Conservation (phyloP, 2,329 filamentous ascomycete species). For the Stromatinia cepivora region DNA sequence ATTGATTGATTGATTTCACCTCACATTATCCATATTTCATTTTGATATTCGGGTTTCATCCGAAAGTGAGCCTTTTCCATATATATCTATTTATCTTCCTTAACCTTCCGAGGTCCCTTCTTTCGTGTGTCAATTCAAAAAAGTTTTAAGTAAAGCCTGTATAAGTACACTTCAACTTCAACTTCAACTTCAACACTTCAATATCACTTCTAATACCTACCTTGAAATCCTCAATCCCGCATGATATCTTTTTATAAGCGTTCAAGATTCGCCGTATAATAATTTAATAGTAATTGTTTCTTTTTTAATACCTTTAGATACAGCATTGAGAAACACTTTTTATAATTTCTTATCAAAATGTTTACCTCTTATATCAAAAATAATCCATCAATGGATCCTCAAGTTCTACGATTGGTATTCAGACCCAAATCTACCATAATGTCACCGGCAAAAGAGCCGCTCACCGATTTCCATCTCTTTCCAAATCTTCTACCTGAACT, state of each 20-base stretch:
- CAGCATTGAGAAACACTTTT: background rate
- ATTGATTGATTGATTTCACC: constrained; percentile 13
- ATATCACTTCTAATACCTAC: background rate
- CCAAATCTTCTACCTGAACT: constrained; percentile 36
- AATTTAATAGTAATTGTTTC: background rate
- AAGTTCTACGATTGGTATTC: constrained; percentile 6
- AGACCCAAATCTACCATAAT: constrained; percentile 3
- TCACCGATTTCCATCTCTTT: constrained; percentile 34
- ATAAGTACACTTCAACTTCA: background rate
- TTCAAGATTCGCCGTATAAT: background rate
- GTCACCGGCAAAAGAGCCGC: background rate
- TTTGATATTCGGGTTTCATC: constrained; percentile 4
- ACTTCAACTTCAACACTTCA: no score
- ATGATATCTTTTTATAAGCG: background rate
- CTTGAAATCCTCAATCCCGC: no score
- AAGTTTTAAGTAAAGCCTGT: background rate
- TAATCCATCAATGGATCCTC: constrained; percentile 12
- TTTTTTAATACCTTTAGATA: background rate
- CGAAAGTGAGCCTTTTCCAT: constrained; percentile 3
- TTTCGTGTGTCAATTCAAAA: background rate
- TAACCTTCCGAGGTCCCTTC: background rate
- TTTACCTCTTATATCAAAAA: constrained; percentile 17
- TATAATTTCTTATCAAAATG: background rate
- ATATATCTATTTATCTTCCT: background rate
- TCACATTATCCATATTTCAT: constrained; percentile 23